Evolutionary conservation across 441 rosid genomes (phyloP).

Genomic region (Brassica balearica): DNA sequence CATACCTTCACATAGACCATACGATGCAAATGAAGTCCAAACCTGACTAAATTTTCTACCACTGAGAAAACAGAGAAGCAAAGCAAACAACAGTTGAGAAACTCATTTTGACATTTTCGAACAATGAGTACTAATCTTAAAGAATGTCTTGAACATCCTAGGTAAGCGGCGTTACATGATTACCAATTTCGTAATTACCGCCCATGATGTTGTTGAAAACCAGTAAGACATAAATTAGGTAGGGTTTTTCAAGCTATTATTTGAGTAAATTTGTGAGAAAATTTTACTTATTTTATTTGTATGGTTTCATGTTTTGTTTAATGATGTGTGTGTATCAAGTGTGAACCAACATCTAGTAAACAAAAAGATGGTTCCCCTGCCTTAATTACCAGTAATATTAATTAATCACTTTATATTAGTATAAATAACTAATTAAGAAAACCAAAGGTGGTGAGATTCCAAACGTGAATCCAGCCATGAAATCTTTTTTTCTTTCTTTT

Average conservation of each 20-base stretch:
- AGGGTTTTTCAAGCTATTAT: background rate
- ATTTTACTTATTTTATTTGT: background rate
- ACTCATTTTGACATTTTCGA: too few species aligned
- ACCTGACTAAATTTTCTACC: conserved; percentile 5
- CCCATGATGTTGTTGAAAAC: conserved; percentile 19
- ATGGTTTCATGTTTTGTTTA: conserved; percentile 3
- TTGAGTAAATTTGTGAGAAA: background rate
- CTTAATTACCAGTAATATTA: background rate
- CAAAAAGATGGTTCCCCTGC: conserved; percentile 17
- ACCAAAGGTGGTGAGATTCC: conserved; percentile 30
- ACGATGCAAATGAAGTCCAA: conserved; percentile 23
- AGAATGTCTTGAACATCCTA: background rate
- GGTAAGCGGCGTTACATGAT: conserved; percentile 19
- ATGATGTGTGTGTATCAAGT: conserved; percentile 18
- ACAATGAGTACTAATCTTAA: too few species aligned
- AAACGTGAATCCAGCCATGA: conserved; percentile 38
- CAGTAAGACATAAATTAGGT: conserved; percentile 10
- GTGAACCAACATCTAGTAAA: conserved; percentile 14
- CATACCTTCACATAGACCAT: conserved; percentile 15
- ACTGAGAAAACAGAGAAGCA: conserved; percentile 14
- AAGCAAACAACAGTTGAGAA: too few species aligned
- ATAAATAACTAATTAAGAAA: conserved; percentile 29
- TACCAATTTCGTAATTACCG: conserved; percentile 37
- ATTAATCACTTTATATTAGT: background rate
- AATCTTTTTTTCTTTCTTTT: background rate